Conservation (phyloP, 179 eudicot species). For the Corrigiola litoralis region DNA sequence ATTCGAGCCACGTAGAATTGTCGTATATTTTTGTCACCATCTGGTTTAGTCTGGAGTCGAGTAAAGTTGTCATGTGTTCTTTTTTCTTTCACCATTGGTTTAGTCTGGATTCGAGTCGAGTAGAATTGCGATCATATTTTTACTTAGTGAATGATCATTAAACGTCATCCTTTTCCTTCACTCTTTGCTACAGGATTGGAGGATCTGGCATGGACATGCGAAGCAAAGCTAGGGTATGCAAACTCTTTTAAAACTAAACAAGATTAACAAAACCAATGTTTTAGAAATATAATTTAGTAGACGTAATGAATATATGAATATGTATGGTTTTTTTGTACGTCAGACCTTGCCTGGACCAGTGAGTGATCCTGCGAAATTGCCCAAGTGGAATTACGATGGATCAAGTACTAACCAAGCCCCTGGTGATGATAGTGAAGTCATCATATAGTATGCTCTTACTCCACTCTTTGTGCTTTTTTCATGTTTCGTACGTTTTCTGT, state of each 20-base stretch:
- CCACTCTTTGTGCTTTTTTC: neutral
- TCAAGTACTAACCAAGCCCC: conserved; percentile 64
- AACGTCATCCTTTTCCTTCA: neutral
- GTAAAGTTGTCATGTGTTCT: too few species aligned
- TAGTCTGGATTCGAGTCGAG: too few species aligned
- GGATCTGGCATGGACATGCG: conserved; percentile 62
- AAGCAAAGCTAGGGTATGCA: conserved; percentile 62
- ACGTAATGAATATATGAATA: neutral
- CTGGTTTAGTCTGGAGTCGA: too few species aligned
- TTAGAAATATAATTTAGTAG: neutral
- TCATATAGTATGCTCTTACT: conserved; percentile 41
- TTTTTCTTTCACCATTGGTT: too few species aligned
- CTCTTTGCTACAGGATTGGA: conserved; percentile 40
- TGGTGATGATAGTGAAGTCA: conserved; percentile 71
- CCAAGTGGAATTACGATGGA: conserved; percentile 67
- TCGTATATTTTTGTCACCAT: too few species aligned
- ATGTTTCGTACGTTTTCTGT: neutral
- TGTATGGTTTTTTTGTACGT: neutral
- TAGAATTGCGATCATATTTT: too few species aligned
- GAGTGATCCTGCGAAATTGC: conserved; percentile 44
- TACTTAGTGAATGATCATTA: too few species aligned
- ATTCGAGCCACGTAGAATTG: too few species aligned
- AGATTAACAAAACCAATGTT: neutral
- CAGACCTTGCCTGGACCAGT: conserved; percentile 46
- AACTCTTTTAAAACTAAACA: neutral